Percentiles rank a stretch among this genome's conserved stretches.
Evolutionary conservation across 148 eudicot species (phyloP).

Genomic region (Diospyros lotus): DNA sequence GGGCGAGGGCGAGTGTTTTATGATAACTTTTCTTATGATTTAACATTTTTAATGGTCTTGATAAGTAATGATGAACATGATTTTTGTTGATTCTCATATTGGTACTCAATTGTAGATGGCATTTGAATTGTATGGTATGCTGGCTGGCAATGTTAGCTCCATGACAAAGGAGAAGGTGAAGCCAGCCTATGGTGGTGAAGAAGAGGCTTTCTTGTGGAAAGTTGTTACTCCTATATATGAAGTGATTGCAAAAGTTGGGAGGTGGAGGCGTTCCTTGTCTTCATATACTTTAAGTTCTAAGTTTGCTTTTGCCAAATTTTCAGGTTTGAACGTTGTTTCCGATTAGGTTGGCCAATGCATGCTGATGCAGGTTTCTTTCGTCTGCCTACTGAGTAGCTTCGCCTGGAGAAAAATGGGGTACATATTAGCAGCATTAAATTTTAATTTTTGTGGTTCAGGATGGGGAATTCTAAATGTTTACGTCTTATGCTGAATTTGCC

Average conservation of each 20-base stretch:
- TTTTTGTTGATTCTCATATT: not conserved
- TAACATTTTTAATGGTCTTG: not conserved
- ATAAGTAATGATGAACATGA: too few species aligned
- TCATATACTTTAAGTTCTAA: conserved; percentile 2
- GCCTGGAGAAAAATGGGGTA: conserved; percentile 28
- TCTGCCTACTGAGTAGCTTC: conserved; percentile 23
- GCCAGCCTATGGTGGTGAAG: conserved; percentile 97
- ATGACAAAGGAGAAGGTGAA: conserved; percentile 83
- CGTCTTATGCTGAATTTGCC: too few species aligned
- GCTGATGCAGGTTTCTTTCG: conserved; percentile 72
- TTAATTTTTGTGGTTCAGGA: too few species aligned
- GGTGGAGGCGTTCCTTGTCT: conserved; percentile 34
- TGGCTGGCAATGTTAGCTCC: conserved; percentile 94
- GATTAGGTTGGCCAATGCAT: conserved; percentile 77
- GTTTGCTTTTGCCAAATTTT: not conserved
- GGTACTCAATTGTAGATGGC: conserved; percentile 63
- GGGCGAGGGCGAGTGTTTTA: too few species aligned
- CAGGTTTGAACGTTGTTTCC: conserved; percentile 69
- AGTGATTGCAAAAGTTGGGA: conserved; percentile 56
- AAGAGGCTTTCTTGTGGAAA: conserved; percentile 81
- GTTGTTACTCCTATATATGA: conserved; percentile 88
- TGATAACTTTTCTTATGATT: not conserved
- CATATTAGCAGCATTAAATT: not conserved
- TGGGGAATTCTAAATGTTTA: too few species aligned
- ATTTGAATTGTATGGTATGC: conserved; percentile 93